Conservation (phyloP, 2,329 filamentous ascomycete species). For the Colletotrichum godetiae region DNA sequence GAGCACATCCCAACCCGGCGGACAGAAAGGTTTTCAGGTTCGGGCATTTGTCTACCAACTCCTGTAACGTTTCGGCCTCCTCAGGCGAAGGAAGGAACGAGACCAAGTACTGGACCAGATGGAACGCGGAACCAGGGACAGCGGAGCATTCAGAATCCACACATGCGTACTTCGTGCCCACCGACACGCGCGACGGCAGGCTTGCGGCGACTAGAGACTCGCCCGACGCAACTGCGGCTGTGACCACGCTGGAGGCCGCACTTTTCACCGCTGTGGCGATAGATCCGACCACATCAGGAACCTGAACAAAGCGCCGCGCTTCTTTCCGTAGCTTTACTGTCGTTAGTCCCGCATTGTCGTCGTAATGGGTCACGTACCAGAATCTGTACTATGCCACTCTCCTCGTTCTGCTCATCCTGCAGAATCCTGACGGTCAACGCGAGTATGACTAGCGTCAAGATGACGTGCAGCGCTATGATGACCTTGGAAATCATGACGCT, state of each 20-base stretch:
- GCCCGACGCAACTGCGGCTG: background rate
- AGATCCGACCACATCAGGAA: background rate
- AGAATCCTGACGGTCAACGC: background rate
- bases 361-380: background rate
- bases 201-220: background rate
- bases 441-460: background rate
- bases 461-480: background rate
- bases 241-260: background rate
- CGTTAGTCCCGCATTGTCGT: background rate
- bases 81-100: background rate
- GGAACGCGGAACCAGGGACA: background rate
- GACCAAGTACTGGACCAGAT: background rate
- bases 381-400: conserved; percentile 6
- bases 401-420: background rate
- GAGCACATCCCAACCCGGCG: background rate
- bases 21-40: conserved; percentile 11
- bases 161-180: conserved; percentile 4
- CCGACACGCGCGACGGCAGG: background rate
- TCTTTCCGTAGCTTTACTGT: background rate
- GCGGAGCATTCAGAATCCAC: background rate
- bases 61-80: background rate
- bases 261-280: conserved; percentile 6
- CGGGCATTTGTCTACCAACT: background rate
- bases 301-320: background rate
- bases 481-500: conserved; percentile 1